Percentiles rank a stretch among this genome's conserved stretches.
Conservation (phyloP, 2,329 filamentous ascomycete species). For the Gnomoniopsis smithogilvyi region DNA sequence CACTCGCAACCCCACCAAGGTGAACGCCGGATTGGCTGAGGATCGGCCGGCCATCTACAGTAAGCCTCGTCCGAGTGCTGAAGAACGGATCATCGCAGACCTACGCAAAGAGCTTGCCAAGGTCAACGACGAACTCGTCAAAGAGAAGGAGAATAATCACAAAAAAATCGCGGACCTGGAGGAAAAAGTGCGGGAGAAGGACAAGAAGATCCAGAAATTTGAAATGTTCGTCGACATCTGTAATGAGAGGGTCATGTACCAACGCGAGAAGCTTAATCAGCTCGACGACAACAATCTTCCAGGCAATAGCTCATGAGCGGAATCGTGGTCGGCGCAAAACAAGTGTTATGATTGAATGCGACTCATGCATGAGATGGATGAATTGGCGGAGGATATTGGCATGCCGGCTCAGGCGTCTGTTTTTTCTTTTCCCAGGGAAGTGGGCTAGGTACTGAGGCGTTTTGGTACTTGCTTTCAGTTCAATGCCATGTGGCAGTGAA, state of each 20-base stretch:
- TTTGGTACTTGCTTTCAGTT: neutral
- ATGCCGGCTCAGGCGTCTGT: conserved; percentile 2
- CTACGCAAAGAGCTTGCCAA: conserved; percentile 59
- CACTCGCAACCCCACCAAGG: conserved; percentile 61
- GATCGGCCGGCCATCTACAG: conserved; percentile 63
- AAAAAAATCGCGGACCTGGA: conserved; percentile 59
- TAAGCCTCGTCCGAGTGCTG: conserved; percentile 60
- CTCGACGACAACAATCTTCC: conserved; percentile 22
- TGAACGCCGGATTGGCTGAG: conserved; percentile 57
- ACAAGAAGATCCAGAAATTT: conserved; percentile 59
- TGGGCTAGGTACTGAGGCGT: neutral
- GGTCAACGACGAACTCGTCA: conserved; percentile 52
- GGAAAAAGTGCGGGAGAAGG: conserved; percentile 59
- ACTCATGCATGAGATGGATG: conserved; percentile 10
- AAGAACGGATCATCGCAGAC: conserved; percentile 62
- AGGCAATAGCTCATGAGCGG: conserved; percentile 2
- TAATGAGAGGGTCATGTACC: conserved; percentile 63
- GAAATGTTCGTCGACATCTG: conserved; percentile 70
- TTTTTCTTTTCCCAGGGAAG: neutral
- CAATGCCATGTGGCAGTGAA: neutral
- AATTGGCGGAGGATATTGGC: conserved; percentile 6
- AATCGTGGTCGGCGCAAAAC: neutral
- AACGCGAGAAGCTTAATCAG: conserved; percentile 49
- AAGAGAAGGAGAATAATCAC: conserved; percentile 52
- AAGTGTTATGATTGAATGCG: conserved; percentile 1